Evolutionary conservation across 495 filamentous ascomycete genomes (phyloP).

Genomic region (Tetracladium marchalianum): DNA sequence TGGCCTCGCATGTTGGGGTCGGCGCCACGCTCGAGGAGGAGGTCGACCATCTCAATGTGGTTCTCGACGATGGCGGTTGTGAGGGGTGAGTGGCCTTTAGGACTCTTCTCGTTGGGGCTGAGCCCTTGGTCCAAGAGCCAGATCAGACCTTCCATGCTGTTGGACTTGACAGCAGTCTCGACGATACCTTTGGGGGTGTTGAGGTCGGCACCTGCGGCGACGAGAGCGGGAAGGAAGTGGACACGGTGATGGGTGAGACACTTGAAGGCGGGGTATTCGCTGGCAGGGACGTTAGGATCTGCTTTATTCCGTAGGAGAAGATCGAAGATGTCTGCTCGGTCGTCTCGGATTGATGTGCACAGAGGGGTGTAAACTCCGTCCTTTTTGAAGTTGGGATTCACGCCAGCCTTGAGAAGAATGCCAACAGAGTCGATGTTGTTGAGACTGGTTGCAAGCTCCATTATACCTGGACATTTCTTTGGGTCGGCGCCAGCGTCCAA

Average conservation of each 20-base stretch:
- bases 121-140: constrained; percentile 39
- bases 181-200: constrained; percentile 41
- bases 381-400: constrained; percentile 43
- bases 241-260: constrained; percentile 43
- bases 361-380: constrained; percentile 47
- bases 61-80: constrained; percentile 43
- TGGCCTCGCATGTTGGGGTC: constrained; percentile 40
- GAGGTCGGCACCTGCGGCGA: constrained; percentile 40
- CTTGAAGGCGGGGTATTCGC: constrained; percentile 46
- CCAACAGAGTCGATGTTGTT: constrained; percentile 39
- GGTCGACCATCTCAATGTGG: constrained; percentile 33
- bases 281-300: constrained; percentile 41
- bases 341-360: constrained; percentile 45
- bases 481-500: constrained; percentile 33
- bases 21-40: constrained; percentile 38
- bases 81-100: constrained; percentile 37
- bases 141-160: constrained; percentile 35
- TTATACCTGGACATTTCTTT: constrained; percentile 33
- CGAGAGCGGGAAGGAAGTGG: constrained; percentile 36
- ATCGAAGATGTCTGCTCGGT: constrained; percentile 38
- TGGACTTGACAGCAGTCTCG: constrained; percentile 42
- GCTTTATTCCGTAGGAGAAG: constrained; percentile 39
- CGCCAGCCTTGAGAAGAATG: constrained; percentile 38
- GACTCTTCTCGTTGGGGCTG: constrained; percentile 37
- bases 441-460: constrained; percentile 37